A percentile compares a stretch with the other conserved stretches of the same genome.
Conservation (phyloP, 164 flowering plant genomes). For the Pachysandra terminalis region DNA sequence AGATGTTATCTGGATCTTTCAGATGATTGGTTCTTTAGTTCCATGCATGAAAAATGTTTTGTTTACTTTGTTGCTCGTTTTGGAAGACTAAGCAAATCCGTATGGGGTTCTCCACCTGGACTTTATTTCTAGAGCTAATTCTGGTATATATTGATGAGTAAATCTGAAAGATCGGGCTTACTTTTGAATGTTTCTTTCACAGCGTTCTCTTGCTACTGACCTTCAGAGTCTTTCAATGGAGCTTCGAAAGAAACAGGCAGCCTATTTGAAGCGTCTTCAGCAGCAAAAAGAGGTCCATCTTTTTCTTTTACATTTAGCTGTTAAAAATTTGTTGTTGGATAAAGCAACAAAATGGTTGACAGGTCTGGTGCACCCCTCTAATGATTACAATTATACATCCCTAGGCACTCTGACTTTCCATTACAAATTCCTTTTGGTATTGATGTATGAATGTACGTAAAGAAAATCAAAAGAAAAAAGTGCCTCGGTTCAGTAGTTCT, state of each 20-base stretch:
- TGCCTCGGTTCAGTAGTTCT: not conserved
- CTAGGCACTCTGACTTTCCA: not conserved
- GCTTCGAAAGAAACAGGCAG: slow-evolving; percentile 84
- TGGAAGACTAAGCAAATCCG: too few species aligned
- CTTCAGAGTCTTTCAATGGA: slow-evolving; percentile 93
- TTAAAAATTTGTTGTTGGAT: too few species aligned
- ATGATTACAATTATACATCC: not conserved
- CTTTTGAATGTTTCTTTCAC: slow-evolving; percentile 22
- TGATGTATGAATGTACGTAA: too few species aligned
- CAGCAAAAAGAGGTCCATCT: slow-evolving; percentile 83
- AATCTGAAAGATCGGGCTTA: not conserved
- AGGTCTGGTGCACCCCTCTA: too few species aligned
- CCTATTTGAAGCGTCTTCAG: slow-evolving; percentile 83
- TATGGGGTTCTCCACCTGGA: too few species aligned
- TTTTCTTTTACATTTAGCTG: not conserved
- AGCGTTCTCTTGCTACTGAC: slow-evolving; percentile 97
- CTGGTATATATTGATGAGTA: not conserved
- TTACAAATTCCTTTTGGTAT: not conserved
- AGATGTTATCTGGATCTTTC: too few species aligned
- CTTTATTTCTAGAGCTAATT: not conserved
- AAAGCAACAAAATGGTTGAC: too few species aligned
- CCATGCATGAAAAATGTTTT: too few species aligned
- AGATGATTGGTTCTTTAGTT: too few species aligned
- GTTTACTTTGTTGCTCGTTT: too few species aligned
- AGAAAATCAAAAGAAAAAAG: too few species aligned